These are phyloP conservation scores for Corylus avellana DNA, from an alignment of 306 rosid genomes.

Conservation along the genomic window DNA sequence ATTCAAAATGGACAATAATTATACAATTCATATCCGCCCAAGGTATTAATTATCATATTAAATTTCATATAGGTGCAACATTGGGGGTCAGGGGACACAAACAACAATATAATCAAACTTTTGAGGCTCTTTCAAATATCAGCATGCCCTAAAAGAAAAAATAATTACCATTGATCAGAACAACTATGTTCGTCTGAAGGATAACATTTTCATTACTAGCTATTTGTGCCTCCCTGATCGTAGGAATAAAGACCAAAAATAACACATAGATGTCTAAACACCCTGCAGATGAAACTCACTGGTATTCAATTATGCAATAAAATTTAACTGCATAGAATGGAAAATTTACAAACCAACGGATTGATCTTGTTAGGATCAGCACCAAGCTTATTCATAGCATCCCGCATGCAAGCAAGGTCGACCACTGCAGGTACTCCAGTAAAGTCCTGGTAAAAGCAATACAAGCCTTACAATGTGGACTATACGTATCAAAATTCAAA, in stretches of 20 bases:
- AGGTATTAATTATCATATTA: background rate
- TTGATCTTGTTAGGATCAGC: constrained; percentile 4
- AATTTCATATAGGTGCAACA: background rate
- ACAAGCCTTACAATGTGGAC: background rate
- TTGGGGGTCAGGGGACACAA: background rate
- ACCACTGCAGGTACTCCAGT: constrained; percentile 15
- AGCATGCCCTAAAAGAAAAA: background rate
- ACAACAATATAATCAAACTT: background rate
- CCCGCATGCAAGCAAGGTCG: constrained; percentile 19
- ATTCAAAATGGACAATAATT: background rate
- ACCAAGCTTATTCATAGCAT: constrained; percentile 6
- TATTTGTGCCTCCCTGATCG: background rate
- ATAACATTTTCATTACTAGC: background rate
- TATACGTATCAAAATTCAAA: background rate
- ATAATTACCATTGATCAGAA: background rate
- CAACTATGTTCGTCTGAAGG: background rate
- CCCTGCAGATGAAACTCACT: background rate
- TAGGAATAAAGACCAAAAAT: background rate
- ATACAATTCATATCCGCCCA: background rate
- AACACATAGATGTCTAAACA: background rate
- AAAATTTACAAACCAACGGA: constrained; percentile 3
- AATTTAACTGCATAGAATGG: background rate
- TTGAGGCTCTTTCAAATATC: background rate
- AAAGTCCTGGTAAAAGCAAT: constrained; percentile 11
- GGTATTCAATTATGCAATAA: background rate